Conservation (phyloP, 192 early-diverging fungal genomes). For the Coemansia sp. region DNA sequence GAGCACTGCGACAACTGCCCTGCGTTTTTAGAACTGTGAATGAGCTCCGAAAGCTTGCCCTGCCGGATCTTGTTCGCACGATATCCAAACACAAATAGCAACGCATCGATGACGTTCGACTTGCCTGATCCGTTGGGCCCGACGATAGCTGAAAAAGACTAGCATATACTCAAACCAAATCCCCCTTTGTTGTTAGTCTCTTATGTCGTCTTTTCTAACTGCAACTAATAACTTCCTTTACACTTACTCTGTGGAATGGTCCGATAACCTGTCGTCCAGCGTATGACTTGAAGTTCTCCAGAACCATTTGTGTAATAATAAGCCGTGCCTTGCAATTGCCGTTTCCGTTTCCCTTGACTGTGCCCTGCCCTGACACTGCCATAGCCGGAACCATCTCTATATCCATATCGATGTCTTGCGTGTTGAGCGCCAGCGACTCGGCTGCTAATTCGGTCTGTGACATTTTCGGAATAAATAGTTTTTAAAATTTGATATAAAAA, state of each 20-base stretch:
- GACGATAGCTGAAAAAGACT: conserved; percentile 75
- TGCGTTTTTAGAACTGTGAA: conserved; percentile 84
- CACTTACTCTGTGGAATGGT: conserved; percentile 91
- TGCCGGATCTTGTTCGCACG: conserved; percentile 97
- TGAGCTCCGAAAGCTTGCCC: conserved; percentile 91
- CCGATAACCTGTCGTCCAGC: conserved; percentile 89
- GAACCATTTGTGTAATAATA: conserved; percentile 80
- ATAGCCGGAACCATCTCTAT: background rate
- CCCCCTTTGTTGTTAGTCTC: background rate
- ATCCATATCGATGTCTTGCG: conserved; percentile 12
- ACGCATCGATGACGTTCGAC: conserved; percentile 97
- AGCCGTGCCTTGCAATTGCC: conserved; percentile 42
- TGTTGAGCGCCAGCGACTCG: conserved; percentile 10
- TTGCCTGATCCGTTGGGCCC: conserved; percentile 99
- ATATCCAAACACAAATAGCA: conserved; percentile 99
- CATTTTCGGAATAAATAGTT: conserved; percentile 3
- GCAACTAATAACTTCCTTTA: background rate
- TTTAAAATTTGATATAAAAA: conserved; percentile 3
- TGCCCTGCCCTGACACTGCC: background rate
- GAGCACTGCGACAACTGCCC: conserved; percentile 72
- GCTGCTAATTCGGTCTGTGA: background rate
- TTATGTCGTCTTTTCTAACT: background rate
- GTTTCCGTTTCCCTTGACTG: background rate
- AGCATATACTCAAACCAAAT: background rate
- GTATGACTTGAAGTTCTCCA: conserved; percentile 97